phyloP scores from a whole-genome alignment of 1,139 yeast species.

The Protomyces gravidus region DNA sequence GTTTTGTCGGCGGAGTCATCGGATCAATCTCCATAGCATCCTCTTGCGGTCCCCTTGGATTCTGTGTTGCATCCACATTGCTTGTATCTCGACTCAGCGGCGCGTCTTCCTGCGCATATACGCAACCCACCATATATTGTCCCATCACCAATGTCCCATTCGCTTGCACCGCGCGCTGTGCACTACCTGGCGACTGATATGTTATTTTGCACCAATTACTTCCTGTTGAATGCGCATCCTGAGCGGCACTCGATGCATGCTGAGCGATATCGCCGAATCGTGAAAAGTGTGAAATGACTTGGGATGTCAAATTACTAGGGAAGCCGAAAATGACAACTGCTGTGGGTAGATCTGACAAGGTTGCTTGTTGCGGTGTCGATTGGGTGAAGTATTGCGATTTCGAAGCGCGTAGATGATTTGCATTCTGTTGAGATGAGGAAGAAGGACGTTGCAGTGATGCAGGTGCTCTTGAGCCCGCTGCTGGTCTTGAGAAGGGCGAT shows the following conservation, averaged over 20 bases:
- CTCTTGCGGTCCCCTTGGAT: background rate
- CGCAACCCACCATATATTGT: slow-evolving; percentile 63
- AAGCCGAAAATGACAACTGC: slow-evolving; percentile 87
- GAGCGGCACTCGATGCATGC: slow-evolving; percentile 50
- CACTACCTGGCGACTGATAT: slow-evolving; percentile 68
- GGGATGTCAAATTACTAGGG: slow-evolving; percentile 66
- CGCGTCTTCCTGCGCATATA: slow-evolving; percentile 37
- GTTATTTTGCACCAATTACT: slow-evolving; percentile 81
- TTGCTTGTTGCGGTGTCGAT: background rate
- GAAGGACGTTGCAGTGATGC: background rate
- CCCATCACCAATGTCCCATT: slow-evolving; percentile 72
- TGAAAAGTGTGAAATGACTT: slow-evolving; percentile 67
- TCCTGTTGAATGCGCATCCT: slow-evolving; percentile 5
- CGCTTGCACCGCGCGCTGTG: slow-evolving; percentile 77
- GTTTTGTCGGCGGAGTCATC: slow-evolving; percentile 11
- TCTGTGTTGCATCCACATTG: background rate
- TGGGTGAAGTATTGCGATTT: background rate
- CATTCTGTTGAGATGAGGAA: background rate
- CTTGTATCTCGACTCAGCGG: slow-evolving; percentile 5
- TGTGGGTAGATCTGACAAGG: slow-evolving; percentile 24
- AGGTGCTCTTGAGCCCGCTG: background rate
- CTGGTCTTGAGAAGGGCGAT: slow-evolving; percentile 10
- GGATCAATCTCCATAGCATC: slow-evolving; percentile 28
- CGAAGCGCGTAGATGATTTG: background rate
- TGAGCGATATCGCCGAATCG: slow-evolving; percentile 79